These are phyloP conservation scores for Spergularia bocconei DNA, from an alignment of 148 eudicot species.

Conservation along the genomic window DNA sequence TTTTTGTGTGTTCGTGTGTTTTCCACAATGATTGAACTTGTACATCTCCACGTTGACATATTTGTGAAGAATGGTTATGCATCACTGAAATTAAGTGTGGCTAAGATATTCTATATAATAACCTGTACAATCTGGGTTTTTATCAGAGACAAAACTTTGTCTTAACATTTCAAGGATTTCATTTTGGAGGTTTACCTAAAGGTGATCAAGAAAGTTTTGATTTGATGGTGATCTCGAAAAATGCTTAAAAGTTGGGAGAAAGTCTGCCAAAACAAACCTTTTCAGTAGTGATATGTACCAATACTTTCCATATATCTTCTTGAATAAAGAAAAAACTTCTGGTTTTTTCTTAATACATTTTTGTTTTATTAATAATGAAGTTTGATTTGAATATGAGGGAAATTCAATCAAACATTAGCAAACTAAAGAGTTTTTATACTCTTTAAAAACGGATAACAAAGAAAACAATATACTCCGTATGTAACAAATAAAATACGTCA, in stretches of 20 bases:
- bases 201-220: conserved; percentile 7
- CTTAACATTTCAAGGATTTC: conserved; percentile 14
- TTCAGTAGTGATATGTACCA: too few relatives aligned
- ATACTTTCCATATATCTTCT: too few relatives aligned
- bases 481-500: too few relatives aligned
- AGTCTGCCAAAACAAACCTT: not conserved
- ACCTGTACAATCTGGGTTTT: not conserved
- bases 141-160: not conserved
- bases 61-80: not conserved
- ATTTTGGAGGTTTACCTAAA: conserved; percentile 9
- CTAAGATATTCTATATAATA: conserved; percentile 12
- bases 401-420: too few relatives aligned
- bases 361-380: too few relatives aligned
- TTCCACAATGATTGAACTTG: conserved; percentile 31
- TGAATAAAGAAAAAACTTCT: too few relatives aligned
- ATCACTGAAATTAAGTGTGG: conserved; percentile 29
- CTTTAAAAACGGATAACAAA: too few relatives aligned
- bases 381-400: too few relatives aligned
- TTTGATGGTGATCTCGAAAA: conserved; percentile 8
- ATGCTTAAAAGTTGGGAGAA: not conserved
- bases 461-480: too few relatives aligned
- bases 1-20: conserved; percentile 30
- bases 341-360: too few relatives aligned
- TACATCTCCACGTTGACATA: conserved; percentile 33
- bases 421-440: too few relatives aligned